Evolutionary conservation across 495 filamentous ascomycete species (phyloP).

Genomic region (Daldinia childiae): DNA sequence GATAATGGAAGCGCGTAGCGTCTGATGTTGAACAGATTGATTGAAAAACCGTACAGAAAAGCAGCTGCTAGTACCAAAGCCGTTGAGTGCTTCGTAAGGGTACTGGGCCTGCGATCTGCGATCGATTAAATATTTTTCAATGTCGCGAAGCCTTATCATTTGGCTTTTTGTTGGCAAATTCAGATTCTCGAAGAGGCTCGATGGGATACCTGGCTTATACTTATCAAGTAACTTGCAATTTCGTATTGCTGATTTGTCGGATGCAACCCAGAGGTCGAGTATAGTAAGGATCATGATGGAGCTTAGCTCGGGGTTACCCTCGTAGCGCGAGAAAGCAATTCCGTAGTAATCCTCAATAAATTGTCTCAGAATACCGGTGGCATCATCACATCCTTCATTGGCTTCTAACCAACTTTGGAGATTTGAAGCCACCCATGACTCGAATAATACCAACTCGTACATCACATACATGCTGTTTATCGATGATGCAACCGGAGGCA

Average conservation of each 20-base stretch:
- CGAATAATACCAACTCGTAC: constrained; percentile 13
- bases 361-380: constrained; percentile 19
- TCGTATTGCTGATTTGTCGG: constrained; percentile 61
- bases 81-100: constrained; percentile 48
- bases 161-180: constrained; percentile 60
- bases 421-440: constrained; percentile 35
- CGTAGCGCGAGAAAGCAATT: constrained; percentile 47
- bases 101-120: constrained; percentile 34
- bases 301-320: constrained; percentile 56
- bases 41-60: constrained; percentile 68
- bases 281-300: constrained; percentile 69
- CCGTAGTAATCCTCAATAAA: constrained; percentile 41
- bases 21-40: constrained; percentile 55
- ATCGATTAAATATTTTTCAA: constrained; percentile 62
- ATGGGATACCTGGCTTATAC: constrained; percentile 61
- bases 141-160: constrained; percentile 57
- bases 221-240: constrained; percentile 55
- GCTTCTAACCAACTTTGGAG: constrained; percentile 9
- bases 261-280: constrained; percentile 71
- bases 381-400: background rate
- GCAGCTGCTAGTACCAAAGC: constrained; percentile 39
- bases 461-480: background rate
- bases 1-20: constrained; percentile 53
- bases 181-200: constrained; percentile 55
- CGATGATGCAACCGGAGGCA: background rate